Evolutionary conservation across 345 rosid species (phyloP).

Genomic region (Moringa oleifera): DNA sequence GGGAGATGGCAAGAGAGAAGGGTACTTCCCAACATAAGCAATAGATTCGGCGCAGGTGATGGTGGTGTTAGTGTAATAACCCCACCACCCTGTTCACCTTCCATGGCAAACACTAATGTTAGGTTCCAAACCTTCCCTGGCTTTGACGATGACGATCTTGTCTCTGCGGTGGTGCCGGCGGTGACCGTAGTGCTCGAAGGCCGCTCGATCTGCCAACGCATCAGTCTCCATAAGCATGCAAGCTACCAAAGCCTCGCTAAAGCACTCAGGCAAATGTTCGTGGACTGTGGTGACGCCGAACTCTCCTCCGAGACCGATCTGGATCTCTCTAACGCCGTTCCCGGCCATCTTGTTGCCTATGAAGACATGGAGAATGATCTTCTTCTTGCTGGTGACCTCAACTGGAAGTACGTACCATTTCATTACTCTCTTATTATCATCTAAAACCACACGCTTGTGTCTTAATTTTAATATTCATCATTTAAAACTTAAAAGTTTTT

Average conservation of each 20-base stretch:
- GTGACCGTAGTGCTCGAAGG: slow-evolving; percentile 87
- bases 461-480: too few species aligned
- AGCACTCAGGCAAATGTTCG: slow-evolving; percentile 82
- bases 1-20: slow-evolving; percentile 43
- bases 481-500: too few species aligned
- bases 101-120: too few species aligned
- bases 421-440: too few species aligned
- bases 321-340: slow-evolving; percentile 76
- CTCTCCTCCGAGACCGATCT: too few species aligned
- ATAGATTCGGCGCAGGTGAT: slow-evolving; percentile 1
- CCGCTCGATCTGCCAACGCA: slow-evolving; percentile 84
- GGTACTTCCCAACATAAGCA: slow-evolving; percentile 12
- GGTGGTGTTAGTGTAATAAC: neutral
- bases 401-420: slow-evolving; percentile 80
- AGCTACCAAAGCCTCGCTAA: slow-evolving; percentile 77
- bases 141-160: slow-evolving; percentile 54
- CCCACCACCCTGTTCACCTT: slow-evolving; percentile 21
- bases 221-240: slow-evolving; percentile 67
- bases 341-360: slow-evolving; percentile 76
- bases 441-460: neutral
- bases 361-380: slow-evolving; percentile 93
- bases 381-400: slow-evolving; percentile 90
- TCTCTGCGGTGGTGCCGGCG: slow-evolving; percentile 63
- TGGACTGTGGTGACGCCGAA: slow-evolving; percentile 34
- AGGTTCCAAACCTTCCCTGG: slow-evolving; percentile 15